Evolutionary conservation across 768 basidiomycete species (phyloP).

Genomic region (Calvatia gigantea): DNA sequence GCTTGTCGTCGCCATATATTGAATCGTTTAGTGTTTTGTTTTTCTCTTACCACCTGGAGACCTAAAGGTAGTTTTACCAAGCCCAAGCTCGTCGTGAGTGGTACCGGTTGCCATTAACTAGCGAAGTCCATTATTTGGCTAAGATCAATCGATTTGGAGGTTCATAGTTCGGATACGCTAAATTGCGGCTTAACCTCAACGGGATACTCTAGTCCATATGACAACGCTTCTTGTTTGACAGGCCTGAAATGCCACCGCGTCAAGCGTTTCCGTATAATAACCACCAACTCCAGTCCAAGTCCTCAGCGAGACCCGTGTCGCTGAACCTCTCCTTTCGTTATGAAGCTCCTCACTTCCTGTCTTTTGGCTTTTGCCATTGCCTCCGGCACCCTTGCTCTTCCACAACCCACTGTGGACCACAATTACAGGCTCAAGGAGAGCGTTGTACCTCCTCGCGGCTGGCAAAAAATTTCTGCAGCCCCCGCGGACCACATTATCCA

Average conservation of each 20-base stretch:
- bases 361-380: conserved; percentile 4
- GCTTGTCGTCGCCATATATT: too few relatives aligned
- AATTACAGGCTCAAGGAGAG: conserved; percentile 43
- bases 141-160: background rate
- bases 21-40: too few relatives aligned
- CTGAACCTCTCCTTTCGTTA: conserved; percentile 1
- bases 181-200: background rate
- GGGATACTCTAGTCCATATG: background rate
- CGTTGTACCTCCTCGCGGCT: conserved; percentile 36
- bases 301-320: conserved; percentile 5
- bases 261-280: background rate
- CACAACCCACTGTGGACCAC: conserved; percentile 17
- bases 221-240: background rate
- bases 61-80: background rate
- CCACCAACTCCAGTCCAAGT: background rate
- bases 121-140: background rate
- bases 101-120: background rate
- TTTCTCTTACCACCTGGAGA: too few relatives aligned
- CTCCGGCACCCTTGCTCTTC: conserved; percentile 16
- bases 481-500: conserved; percentile 42
- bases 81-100: background rate
- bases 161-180: background rate
- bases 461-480: conserved; percentile 36
- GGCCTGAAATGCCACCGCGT: background rate
- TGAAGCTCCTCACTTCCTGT: conserved; percentile 11